Evolutionary conservation across 148 eudicot genomes (phyloP).

Genomic region (Diospyros kaki): DNA sequence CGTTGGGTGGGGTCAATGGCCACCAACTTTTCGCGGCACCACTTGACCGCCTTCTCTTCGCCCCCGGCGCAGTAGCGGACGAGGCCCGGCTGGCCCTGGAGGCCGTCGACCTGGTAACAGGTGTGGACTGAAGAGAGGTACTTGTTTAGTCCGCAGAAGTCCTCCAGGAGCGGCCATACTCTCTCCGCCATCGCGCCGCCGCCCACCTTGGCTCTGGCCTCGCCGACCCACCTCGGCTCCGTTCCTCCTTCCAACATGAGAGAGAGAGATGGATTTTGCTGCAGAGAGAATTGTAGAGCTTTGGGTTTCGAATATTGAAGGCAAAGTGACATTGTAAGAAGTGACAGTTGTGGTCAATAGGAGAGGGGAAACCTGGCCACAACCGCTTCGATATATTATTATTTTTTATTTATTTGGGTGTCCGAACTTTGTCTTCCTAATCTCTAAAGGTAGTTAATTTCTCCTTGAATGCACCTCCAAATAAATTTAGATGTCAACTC

Average conservation of each 20-base stretch:
- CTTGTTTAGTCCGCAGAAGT: conserved; percentile 39
- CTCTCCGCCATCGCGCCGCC: conserved; percentile 25
- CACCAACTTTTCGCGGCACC: conserved; percentile 36
- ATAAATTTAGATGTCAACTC: too few relatives aligned
- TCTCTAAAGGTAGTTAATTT: too few relatives aligned
- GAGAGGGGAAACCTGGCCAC: too few relatives aligned
- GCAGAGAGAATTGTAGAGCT: not conserved
- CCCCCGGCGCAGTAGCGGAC: conserved; percentile 33
- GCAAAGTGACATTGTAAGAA: too few relatives aligned
- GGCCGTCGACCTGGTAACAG: conserved; percentile 34
- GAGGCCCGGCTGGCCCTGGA: conserved; percentile 29
- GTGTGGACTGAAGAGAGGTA: conserved; percentile 32
- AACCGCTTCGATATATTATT: too few relatives aligned
- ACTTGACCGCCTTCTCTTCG: conserved; percentile 13
- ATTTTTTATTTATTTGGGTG: too few relatives aligned
- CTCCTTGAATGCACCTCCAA: too few relatives aligned
- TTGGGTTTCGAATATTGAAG: too few relatives aligned
- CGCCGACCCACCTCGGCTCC: conserved; percentile 50
- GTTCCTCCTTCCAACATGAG: conserved; percentile 12
- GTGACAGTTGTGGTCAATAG: too few relatives aligned
- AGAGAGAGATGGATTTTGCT: conserved; percentile 19
- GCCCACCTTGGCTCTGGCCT: conserved; percentile 33
- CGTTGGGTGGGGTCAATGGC: conserved; percentile 26
- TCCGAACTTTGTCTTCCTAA: too few relatives aligned
- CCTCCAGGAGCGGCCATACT: conserved; percentile 51